Evolutionary conservation across 768 basidiomycete species (phyloP).

Genomic region (Podaxis mareebaensis): DNA sequence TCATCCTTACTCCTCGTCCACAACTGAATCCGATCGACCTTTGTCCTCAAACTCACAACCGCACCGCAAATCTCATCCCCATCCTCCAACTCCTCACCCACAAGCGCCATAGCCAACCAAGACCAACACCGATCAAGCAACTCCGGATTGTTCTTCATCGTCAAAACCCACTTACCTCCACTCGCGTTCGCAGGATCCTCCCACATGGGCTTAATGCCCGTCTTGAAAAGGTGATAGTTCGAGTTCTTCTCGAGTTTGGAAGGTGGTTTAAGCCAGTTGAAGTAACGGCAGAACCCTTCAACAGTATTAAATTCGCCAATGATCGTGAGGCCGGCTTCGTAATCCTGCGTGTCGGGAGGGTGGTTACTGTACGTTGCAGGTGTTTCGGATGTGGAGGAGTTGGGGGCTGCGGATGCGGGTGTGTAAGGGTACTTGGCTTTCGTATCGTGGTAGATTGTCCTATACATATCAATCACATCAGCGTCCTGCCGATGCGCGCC

Average conservation of each 20-base stretch:
- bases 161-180: constrained; percentile 94
- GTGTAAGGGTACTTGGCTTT: constrained; percentile 71
- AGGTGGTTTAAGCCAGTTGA: constrained; percentile 93
- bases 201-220: constrained; percentile 96
- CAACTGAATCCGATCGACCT: constrained; percentile 88
- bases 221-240: constrained; percentile 95
- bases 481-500: constrained; percentile 4
- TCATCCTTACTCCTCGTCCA: constrained; percentile 90
- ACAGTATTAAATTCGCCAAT: constrained; percentile 92
- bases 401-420: constrained; percentile 40
- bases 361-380: constrained; percentile 18
- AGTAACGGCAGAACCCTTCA: constrained; percentile 87
- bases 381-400: constrained; percentile 25
- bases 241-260: constrained; percentile 86
- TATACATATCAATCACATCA: constrained; percentile 29
- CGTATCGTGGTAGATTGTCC: constrained; percentile 90
- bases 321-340: constrained; percentile 83
- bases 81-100: constrained; percentile 79
- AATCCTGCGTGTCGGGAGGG: constrained; percentile 67
- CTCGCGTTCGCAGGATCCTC: constrained; percentile 90
- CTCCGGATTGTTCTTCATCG: constrained; percentile 81
- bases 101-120: constrained; percentile 89
- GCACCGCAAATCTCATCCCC: constrained; percentile 80
- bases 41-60: constrained; percentile 83
- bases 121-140: constrained; percentile 87